A percentile compares a stretch with the other conserved stretches of the same genome.
These are phyloP conservation scores for Lathyrus aphaca DNA, from an alignment of 306 rosid genomes.

Conservation along the genomic window DNA sequence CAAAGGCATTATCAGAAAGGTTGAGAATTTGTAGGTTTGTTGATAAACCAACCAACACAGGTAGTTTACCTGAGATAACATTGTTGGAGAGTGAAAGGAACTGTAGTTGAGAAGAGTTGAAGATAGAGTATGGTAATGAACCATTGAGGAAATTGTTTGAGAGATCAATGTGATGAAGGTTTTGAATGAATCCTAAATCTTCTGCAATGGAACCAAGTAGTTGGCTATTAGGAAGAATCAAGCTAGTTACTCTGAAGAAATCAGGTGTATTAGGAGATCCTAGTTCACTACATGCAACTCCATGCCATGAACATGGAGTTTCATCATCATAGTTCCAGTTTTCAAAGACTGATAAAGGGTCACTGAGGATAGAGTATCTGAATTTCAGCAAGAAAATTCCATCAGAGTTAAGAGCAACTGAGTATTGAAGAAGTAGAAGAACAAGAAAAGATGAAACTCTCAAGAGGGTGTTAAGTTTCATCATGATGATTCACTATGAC, in stretches of 20 bases:
- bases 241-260: conserved; percentile 66
- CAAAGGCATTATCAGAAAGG: conserved; percentile 83
- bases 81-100: conserved; percentile 74
- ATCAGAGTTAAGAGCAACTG: conserved; percentile 69
- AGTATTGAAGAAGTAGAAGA: conserved; percentile 26
- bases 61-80: conserved; percentile 74
- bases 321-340: conserved; percentile 71
- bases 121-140: conserved; percentile 63
- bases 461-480: conserved; percentile 46
- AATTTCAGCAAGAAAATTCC: conserved; percentile 71
- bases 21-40: conserved; percentile 67
- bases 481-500: conserved; percentile 46
- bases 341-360: conserved; percentile 66
- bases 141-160: conserved; percentile 87
- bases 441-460: conserved; percentile 39
- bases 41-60: conserved; percentile 55
- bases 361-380: conserved; percentile 75
- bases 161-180: conserved; percentile 80
- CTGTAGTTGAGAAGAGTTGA: conserved; percentile 79
- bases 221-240: conserved; percentile 63
- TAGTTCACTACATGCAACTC: conserved; percentile 70
- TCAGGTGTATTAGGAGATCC: conserved; percentile 49
- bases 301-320: conserved; percentile 88
- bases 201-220: conserved; percentile 80
- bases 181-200: conserved; percentile 61